Evolutionary conservation across 2,329 filamentous ascomycete species (phyloP).

Genomic region (Furcasterigmium sp.): DNA sequence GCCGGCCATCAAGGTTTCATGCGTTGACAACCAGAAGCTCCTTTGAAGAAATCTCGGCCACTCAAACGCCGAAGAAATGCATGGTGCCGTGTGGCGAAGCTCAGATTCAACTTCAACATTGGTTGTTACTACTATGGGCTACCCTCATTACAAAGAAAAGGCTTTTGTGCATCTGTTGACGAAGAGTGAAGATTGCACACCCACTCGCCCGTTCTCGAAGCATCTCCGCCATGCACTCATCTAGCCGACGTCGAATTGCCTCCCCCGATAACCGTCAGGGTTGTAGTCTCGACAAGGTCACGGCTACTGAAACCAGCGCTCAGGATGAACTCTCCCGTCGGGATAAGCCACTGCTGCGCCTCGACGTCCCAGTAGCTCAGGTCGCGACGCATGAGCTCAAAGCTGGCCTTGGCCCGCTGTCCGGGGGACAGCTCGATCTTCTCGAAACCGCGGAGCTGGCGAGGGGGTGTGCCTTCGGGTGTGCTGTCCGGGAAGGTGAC

Average conservation of each 20-base stretch:
- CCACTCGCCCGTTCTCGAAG: too few species aligned
- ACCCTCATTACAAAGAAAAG: too few species aligned
- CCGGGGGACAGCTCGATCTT: conserved; percentile 39
- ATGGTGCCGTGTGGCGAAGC: too few species aligned
- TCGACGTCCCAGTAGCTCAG: conserved; percentile 42
- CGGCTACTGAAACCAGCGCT: conserved; percentile 24
- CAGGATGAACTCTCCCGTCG: conserved; percentile 22
- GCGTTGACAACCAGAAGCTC: too few species aligned
- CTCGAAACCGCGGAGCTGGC: conserved; percentile 45
- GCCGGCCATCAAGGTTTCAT: too few species aligned
- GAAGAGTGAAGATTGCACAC: too few species aligned
- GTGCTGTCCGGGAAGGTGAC: conserved; percentile 33
- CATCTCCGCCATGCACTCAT: too few species aligned
- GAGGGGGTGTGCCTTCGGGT: conserved; percentile 38
- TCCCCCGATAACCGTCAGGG: background rate
- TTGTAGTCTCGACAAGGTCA: conserved; percentile 2
- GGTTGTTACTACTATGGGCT: too few species aligned
- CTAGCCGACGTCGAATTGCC: background rate
- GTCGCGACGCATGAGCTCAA: conserved; percentile 41
- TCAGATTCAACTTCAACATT: too few species aligned
- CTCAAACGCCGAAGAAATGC: too few species aligned
- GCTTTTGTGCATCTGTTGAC: too few species aligned
- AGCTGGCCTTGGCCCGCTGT: conserved; percentile 31
- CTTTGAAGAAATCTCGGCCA: too few species aligned
- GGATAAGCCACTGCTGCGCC: conserved; percentile 35